These are phyloP conservation scores for Gautieria morchelliformis DNA, from an alignment of 768 basidiomycete genomes.

Conservation along the genomic window DNA sequence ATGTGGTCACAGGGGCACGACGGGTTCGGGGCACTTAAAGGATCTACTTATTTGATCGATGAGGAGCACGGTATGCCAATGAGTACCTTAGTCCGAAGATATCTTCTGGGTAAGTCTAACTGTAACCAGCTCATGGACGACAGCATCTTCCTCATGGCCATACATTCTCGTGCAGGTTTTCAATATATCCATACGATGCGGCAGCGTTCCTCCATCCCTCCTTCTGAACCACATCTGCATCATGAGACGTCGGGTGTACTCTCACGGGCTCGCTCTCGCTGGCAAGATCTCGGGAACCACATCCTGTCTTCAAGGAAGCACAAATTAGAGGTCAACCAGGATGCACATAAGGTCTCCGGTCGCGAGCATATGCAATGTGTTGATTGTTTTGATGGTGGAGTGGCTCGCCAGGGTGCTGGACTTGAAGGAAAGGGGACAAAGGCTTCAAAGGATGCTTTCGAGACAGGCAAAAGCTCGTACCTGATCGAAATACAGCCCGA, in stretches of 20 bases:
- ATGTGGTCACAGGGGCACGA: slow-evolving; percentile 49
- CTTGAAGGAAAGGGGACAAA: slow-evolving; percentile 17
- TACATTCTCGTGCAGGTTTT: slow-evolving; percentile 37
- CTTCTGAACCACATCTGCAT: slow-evolving; percentile 26
- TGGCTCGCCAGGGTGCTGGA: slow-evolving; percentile 21
- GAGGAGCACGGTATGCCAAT: slow-evolving; percentile 75
- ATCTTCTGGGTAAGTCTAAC: slow-evolving; percentile 56
- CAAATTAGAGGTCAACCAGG: neutral
- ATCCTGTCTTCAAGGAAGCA: neutral
- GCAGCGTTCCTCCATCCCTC: slow-evolving; percentile 25
- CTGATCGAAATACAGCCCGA: slow-evolving; percentile 49
- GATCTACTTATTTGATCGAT: slow-evolving; percentile 61
- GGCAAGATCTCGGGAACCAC: slow-evolving; percentile 17
- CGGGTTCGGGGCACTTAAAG: slow-evolving; percentile 63
- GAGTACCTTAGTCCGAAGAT: slow-evolving; percentile 72
- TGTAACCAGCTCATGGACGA: neutral
- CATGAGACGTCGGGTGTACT: slow-evolving; percentile 36
- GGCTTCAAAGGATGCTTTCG: neutral
- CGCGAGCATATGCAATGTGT: slow-evolving; percentile 72
- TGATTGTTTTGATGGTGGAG: slow-evolving; percentile 61
- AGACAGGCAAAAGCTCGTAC: slow-evolving; percentile 27
- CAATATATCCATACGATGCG: slow-evolving; percentile 63
- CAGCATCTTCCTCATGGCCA: neutral
- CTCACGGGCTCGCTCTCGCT: slow-evolving; percentile 34
- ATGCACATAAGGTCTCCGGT: slow-evolving; percentile 33